phyloP scores from a whole-genome alignment of 2,329 filamentous ascomycete genomes.

The Gnomoniopsis smithogilvyi region DNA sequence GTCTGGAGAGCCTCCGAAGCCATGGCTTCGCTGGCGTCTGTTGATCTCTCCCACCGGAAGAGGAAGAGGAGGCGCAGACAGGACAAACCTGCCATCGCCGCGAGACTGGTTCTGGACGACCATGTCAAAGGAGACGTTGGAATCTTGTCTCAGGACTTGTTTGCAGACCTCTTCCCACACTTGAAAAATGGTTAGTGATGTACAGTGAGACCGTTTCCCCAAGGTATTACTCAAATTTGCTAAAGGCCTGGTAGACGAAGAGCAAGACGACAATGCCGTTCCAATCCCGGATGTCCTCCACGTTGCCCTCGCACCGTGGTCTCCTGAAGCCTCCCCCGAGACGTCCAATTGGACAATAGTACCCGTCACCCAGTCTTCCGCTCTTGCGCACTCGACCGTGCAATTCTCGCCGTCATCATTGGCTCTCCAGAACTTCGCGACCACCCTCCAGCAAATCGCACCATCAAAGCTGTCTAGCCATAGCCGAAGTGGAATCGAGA shows the following conservation, averaged over 20 bases:
- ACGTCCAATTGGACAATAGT: conserved; percentile 81
- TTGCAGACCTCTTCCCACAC: conserved; percentile 74
- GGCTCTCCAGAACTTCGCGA: conserved; percentile 76
- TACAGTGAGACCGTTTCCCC: neutral
- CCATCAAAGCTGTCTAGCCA: conserved; percentile 72
- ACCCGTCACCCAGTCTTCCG: conserved; percentile 64
- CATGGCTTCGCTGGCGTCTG: conserved; percentile 26
- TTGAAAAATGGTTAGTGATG: conserved; percentile 47
- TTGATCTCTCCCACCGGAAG: conserved; percentile 29
- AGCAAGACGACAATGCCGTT: conserved; percentile 7
- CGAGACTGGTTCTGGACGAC: conserved; percentile 79
- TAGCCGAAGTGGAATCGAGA: conserved; percentile 75
- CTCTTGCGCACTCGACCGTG: conserved; percentile 72
- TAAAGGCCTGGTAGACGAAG: conserved; percentile 10
- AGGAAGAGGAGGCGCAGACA: conserved; percentile 53
- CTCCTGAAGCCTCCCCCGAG: conserved; percentile 54
- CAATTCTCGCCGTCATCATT: conserved; percentile 72
- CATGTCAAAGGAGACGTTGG: conserved; percentile 82
- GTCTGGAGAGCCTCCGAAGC: neutral
- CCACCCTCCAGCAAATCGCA: conserved; percentile 67
- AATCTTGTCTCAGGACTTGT: conserved; percentile 82
- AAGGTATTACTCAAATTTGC: neutral
- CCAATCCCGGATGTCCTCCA: conserved; percentile 46
- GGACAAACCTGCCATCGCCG: conserved; percentile 74
- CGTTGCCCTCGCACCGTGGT: conserved; percentile 73